Evolutionary conservation across 2,329 filamentous ascomycete genomes (phyloP), one percentile per base, ranked within the genome.

Genomic region (Rhinocladiella similis): DNA sequence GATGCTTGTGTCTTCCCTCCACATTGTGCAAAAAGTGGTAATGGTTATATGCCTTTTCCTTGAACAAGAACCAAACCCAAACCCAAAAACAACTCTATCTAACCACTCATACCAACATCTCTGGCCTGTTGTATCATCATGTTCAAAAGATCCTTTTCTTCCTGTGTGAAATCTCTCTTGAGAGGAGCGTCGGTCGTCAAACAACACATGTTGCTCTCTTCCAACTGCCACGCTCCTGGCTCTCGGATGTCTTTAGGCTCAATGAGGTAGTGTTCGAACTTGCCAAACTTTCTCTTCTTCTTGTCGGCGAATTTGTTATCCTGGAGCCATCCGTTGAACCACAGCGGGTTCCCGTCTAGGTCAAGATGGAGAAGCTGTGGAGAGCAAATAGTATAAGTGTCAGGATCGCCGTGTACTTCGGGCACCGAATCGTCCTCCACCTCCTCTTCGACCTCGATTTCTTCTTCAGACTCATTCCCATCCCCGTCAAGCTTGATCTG

Each of bases 311-410:
- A 77, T 54, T 78, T 79, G 65, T 73, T 75, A 38, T 68, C 67
- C 5, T 77, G 53, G 5, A 66, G 61, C 72, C 76, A 77, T 49
- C 76, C 76, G 59, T 78, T 79, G 68, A 77, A 78, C 76, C 76
- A 78, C 1, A 78, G 66, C 1, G 76, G 76, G 50, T 65, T 71
- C 20, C 71, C 73, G 12, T 71, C 67, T 6, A 66, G 46, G 51
- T 75, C 74, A 7, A 78, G 68, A 60, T 79, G 76, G 2, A 78
- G 68, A 3, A 78, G 70, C 59, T 79, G 77, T 1, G 76, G 75
- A 0, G 73, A 70, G 63, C 75, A 78, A 47, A 78, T 73, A 2
- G 69, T 73, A 53, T 69, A 68, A 18, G 67, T 70, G 1, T 55
- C 53, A 1, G 46, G 59, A 16, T 59, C 54, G 16, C 33, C 29